Evolutionary conservation across 129 eudicot species (phyloP).

Genomic region (Pittosporum tobira): DNA sequence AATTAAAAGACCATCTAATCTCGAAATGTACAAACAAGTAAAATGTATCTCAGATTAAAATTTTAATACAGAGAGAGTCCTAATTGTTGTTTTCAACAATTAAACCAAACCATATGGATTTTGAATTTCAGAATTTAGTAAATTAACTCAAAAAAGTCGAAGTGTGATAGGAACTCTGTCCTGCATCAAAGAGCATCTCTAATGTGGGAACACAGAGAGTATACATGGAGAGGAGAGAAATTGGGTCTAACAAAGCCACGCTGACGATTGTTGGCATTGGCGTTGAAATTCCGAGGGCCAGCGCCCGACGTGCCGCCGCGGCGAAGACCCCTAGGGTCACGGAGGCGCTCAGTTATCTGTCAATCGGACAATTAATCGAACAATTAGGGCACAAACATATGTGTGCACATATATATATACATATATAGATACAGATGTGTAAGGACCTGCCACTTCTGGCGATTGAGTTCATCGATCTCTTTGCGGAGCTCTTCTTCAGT

Average conservation of each 20-base stretch:
- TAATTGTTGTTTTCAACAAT: no score
- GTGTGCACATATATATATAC: neutral
- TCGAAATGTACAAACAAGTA: no score
- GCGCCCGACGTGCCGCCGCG: conserved; percentile 62
- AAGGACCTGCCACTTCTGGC: conserved; percentile 76
- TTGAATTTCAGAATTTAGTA: no score
- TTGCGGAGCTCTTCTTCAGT: conserved; percentile 84
- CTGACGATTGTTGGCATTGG: conserved; percentile 50
- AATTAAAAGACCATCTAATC: no score
- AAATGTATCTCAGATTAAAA: no score
- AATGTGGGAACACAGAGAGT: neutral
- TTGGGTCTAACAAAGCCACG: conserved; percentile 83
- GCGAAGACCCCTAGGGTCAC: conserved; percentile 92
- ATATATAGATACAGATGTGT: neutral
- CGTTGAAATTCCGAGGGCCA: conserved; percentile 54
- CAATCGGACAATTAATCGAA: conserved; percentile 2
- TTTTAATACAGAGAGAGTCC: conserved; percentile 8
- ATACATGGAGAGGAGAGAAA: neutral
- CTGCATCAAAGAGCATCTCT: no score
- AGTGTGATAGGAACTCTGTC: no score
- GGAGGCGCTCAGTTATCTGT: conserved; percentile 85
- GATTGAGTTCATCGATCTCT: conserved; percentile 82
- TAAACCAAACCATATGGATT: no score
- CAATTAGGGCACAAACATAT: neutral
- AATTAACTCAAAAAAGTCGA: no score